Conservation (phyloP, 2,329 filamentous ascomycete species). For the Pseudogymnoascus sp. region DNA sequence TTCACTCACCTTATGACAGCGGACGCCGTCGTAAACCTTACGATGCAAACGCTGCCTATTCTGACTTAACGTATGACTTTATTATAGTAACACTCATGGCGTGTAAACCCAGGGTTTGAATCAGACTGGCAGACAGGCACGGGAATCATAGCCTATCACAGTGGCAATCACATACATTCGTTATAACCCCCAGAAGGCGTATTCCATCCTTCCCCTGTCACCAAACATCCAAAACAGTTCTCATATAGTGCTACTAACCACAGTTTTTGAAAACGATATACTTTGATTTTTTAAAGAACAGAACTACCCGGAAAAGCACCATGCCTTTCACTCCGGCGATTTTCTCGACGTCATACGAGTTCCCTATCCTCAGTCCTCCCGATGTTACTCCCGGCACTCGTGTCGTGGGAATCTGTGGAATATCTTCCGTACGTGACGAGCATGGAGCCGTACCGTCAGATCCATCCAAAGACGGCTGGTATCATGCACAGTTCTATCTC, state of each 20-base stretch:
- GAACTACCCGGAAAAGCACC: neutral
- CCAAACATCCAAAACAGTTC: neutral
- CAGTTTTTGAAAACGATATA: neutral
- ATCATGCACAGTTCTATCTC: neutral
- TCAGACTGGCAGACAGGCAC: neutral
- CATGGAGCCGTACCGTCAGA: neutral
- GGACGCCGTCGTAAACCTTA: neutral
- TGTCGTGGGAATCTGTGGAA: neutral
- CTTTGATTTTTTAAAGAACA: neutral
- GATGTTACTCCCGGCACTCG: neutral
- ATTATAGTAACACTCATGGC: neutral
- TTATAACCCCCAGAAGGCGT: neutral
- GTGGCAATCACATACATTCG: neutral
- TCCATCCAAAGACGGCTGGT: neutral
- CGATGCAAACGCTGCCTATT: neutral
- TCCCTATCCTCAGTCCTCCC: neutral
- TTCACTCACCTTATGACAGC: neutral
- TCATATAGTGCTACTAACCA: neutral
- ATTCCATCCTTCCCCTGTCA: neutral
- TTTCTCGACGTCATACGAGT: neutral
- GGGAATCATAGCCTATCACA: neutral
- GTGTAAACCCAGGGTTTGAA: neutral
- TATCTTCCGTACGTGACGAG: neutral
- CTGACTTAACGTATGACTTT: neutral
- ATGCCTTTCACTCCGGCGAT: neutral